Base-by-base conservation (phyloP, 2,329 filamentous ascomycete species). In the Aspergillus hortae region DNA sequence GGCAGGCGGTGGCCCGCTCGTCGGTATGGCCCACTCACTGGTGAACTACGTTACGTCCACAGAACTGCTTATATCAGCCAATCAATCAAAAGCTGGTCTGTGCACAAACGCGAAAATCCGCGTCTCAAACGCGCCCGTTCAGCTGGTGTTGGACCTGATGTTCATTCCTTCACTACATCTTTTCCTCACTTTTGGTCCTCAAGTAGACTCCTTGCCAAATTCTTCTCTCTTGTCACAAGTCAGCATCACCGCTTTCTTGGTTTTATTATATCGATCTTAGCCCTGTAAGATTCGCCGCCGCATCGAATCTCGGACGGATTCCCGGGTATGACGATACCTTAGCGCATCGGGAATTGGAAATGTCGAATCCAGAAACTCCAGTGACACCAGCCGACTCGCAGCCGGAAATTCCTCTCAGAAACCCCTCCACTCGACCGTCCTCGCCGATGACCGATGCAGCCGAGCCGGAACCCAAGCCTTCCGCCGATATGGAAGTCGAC, bases 41-140 rank as follows among this genome's bases (percentile, higher is more conserved):
- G n/a, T n/a, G n/a, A n/a, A n/a, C n/a, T n/a, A n/a, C n/a, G n/a
- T n/a, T n/a, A 23, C 23, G 23, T 23, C 23, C 4, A 23, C 23
- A 6, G 27, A 30, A 30, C 7, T 30, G 21, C 19, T 27, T 19
- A 41, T 11, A 40, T 12, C 15, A 25, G 36, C 35, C 10, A 55
- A 52, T 44, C 58, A 55, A 67, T 69, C 49, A 61, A 67, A 54
- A 58, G 23, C 1, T 67, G 66, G 66, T 60, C 67, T 54, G 66
- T 69, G 67, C 67, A 14, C 53, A 10, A 55, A 69, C 66, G 63
- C 67, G 67, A 67, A 65, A 64, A 61, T 57, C 59, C 65, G 64
- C 66, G 67, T 46, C 30, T 35, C 30, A 27, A 46, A 46, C 30
- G 30, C 30, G 17, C 32, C 19, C 17, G 11, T 9, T 12, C 15